These are phyloP conservation scores for Fennellomyces sp. DNA, from an alignment of 371 early-diverging fungal species.

Conservation along the genomic window DNA sequence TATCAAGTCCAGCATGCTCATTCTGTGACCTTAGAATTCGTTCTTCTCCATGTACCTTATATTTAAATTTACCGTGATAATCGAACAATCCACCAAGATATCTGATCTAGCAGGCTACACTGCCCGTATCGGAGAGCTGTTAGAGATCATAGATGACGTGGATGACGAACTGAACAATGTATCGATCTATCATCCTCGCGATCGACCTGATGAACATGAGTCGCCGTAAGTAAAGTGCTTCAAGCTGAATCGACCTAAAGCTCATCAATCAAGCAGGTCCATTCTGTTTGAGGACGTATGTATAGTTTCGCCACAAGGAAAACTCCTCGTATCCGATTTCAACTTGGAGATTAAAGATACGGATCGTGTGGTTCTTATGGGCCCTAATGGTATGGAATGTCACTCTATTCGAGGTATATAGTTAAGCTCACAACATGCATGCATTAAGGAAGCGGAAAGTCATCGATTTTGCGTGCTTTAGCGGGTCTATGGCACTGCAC, in stretches of 20 bases:
- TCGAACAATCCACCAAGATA: conserved; percentile 65
- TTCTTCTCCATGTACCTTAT: conserved; percentile 83
- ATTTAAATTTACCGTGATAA: conserved; percentile 75
- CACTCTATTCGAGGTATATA: not conserved
- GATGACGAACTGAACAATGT: conserved; percentile 47
- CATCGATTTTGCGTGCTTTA: conserved; percentile 73
- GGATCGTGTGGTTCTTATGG: conserved; percentile 66
- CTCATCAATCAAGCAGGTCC: conserved; percentile 14
- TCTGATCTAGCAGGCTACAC: conserved; percentile 85
- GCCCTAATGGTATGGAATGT: conserved; percentile 63
- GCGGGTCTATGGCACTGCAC: conserved; percentile 73
- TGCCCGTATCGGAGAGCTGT: conserved; percentile 83
- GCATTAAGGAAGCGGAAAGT: conserved; percentile 67
- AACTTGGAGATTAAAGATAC: conserved; percentile 51
- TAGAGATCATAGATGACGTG: conserved; percentile 69
- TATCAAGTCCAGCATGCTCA: too few relatives aligned
- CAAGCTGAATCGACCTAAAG: not conserved
- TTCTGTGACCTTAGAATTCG: conserved; percentile 65
- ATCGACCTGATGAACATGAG: conserved; percentile 14
- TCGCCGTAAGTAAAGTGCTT: conserved; percentile 12
- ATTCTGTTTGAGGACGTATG: conserved; percentile 42
- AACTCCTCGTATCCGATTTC: conserved; percentile 47
- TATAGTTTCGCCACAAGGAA: conserved; percentile 35
- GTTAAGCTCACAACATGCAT: conserved; percentile 7
- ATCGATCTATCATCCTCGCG: conserved; percentile 42